These are phyloP conservation scores for Talaromyces sp. DNA, from an alignment of 2,329 filamentous ascomycete species.

Conservation along the genomic window DNA sequence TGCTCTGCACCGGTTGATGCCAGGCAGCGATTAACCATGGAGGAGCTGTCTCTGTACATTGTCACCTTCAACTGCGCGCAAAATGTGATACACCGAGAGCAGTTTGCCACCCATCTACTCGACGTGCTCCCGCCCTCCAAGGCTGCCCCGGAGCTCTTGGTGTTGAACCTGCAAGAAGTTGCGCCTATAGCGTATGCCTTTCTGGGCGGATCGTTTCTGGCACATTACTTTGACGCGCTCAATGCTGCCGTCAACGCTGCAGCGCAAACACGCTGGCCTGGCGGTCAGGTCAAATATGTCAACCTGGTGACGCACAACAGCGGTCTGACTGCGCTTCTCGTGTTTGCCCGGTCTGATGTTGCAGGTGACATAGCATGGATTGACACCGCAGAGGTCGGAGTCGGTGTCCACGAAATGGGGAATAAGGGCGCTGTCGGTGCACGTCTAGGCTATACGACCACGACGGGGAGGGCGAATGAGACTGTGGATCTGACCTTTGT, in stretches of 20 bases:
- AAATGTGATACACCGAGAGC: constrained; percentile 59
- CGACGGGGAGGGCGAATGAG: constrained; percentile 27
- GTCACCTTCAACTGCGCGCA: constrained; percentile 89
- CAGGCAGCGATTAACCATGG: constrained; percentile 22
- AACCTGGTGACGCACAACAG: constrained; percentile 68
- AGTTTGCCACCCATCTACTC: constrained; percentile 68
- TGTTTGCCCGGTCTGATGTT: constrained; percentile 65
- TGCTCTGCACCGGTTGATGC: neutral
- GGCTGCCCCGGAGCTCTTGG: constrained; percentile 61
- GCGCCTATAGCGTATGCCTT: constrained; percentile 80
- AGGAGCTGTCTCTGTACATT: constrained; percentile 65
- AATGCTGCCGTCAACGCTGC: constrained; percentile 67
- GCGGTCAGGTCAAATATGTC: constrained; percentile 52
- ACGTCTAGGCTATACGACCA: constrained; percentile 58
- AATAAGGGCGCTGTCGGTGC: constrained; percentile 91
- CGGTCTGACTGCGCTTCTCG: constrained; percentile 84
- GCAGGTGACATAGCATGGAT: constrained; percentile 57
- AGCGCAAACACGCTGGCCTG: constrained; percentile 40
- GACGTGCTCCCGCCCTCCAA: constrained; percentile 43
- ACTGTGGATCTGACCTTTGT: constrained; percentile 74
- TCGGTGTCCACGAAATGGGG: constrained; percentile 82
- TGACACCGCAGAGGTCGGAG: constrained; percentile 76
- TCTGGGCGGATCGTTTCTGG: constrained; percentile 73
- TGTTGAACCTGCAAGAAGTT: constrained; percentile 76
- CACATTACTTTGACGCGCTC: constrained; percentile 69